A percentile compares a stretch with the other conserved stretches of the same genome.
Evolutionary conservation across 140 eudicot species (phyloP).

Genomic region (Anethum foeniculum): DNA sequence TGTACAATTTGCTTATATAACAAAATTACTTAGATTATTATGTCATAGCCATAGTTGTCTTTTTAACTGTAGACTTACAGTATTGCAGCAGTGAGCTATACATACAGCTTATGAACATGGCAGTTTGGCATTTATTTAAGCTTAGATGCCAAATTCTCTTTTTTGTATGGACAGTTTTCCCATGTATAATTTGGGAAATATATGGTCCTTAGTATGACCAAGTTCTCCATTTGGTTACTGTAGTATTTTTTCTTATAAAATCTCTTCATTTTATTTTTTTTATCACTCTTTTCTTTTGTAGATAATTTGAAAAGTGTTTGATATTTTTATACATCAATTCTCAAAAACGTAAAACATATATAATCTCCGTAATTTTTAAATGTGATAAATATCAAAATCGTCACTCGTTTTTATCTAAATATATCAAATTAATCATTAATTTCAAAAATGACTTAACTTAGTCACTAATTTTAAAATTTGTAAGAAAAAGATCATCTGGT

Average conservation of each 20-base stretch:
- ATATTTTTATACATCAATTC: neutral
- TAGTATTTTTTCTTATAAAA: neutral
- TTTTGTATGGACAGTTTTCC: neutral
- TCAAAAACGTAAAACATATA: neutral
- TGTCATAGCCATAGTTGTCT: conserved; percentile 1
- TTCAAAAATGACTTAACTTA: too few relatives aligned
- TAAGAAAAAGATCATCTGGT: too few relatives aligned
- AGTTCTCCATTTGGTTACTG: neutral
- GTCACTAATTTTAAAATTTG: too few relatives aligned
- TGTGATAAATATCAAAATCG: too few relatives aligned
- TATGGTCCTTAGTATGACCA: neutral
- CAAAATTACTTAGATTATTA: neutral
- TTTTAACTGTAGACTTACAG: neutral
- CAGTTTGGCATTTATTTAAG: neutral
- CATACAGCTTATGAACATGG: neutral
- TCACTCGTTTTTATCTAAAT: too few relatives aligned
- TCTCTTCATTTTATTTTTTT: neutral
- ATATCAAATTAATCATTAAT: too few relatives aligned
- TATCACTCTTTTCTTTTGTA: neutral
- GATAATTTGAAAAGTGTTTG: neutral
- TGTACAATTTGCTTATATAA: neutral
- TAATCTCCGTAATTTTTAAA: too few relatives aligned
- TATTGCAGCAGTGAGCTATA: neutral
- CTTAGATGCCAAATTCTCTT: neutral
- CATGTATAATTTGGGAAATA: neutral